These are phyloP conservation scores for Colletotrichum salicis DNA, from an alignment of 2,329 filamentous ascomycete species.

Conservation along the genomic window DNA sequence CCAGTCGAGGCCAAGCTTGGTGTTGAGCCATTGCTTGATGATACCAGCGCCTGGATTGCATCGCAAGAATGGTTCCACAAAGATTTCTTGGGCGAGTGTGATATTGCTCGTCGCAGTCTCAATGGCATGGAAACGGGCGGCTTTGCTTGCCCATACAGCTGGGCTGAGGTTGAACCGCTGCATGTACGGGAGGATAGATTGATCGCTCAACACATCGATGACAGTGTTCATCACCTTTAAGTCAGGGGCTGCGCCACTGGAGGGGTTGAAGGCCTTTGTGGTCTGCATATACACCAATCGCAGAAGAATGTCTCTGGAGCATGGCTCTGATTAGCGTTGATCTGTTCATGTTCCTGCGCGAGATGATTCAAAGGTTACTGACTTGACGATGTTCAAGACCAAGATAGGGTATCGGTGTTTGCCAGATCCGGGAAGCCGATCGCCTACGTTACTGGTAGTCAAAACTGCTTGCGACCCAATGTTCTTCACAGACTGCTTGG, in stretches of 20 bases:
- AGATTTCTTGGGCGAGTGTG: too few relatives aligned
- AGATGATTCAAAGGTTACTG: not conserved
- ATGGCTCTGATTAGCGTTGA: too few relatives aligned
- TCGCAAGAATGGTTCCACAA: too few relatives aligned
- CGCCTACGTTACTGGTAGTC: not conserved
- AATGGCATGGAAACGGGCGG: too few relatives aligned
- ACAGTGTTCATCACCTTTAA: not conserved
- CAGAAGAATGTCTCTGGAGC: not conserved
- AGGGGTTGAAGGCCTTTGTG: not conserved
- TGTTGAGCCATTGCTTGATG: too few relatives aligned
- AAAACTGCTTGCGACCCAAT: not conserved
- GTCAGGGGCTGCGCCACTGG: not conserved
- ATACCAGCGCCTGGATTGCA: too few relatives aligned
- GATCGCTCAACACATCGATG: not conserved
- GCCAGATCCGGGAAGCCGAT: not conserved
- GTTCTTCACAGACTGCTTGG: not conserved
- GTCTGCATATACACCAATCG: not conserved
- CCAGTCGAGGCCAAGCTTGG: too few relatives aligned
- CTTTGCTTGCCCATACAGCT: not conserved
- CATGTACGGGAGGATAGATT: not conserved
- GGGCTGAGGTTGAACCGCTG: not conserved
- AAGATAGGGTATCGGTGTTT: not conserved
- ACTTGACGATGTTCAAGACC: not conserved
- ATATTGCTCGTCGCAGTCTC: too few relatives aligned
- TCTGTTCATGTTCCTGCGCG: too few relatives aligned